Evolutionary conservation across 2,329 filamentous ascomycete genomes (phyloP).

Genomic region (Fusarium musae): DNA sequence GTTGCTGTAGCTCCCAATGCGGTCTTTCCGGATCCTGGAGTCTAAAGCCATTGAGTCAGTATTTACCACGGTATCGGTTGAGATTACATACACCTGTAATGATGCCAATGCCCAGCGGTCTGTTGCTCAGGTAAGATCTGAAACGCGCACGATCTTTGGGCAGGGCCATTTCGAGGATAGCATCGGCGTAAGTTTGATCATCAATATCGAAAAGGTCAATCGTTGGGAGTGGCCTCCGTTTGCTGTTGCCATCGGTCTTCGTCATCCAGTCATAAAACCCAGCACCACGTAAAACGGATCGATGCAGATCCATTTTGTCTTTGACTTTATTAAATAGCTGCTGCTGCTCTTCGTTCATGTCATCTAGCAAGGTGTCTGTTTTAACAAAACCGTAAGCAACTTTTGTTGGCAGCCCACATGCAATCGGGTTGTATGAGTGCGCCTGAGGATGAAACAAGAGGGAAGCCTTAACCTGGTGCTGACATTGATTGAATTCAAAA

Average conservation of each 20-base stretch:
- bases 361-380: fast-evolving
- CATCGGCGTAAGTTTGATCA: not conserved
- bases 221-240: not conserved
- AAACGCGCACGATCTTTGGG: constrained; percentile 15
- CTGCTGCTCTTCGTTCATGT: not conserved
- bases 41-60: not conserved
- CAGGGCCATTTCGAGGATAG: constrained; percentile 1
- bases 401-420: too few species aligned
- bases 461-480: too few species aligned
- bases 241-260: not conserved
- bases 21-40: constrained; percentile 32
- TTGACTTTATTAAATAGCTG: not conserved
- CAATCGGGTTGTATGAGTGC: not conserved
- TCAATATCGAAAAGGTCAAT: constrained; percentile 5
- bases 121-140: constrained; percentile 12
- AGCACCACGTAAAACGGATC: constrained; percentile 15
- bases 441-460: too few species aligned
- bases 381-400: fast-evolving
- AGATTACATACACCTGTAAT: constrained; percentile 26
- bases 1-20: not conserved
- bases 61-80: not conserved
- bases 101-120: constrained; percentile 14
- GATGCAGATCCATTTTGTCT: constrained; percentile 15
- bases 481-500: too few species aligned
- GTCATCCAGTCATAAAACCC: constrained; percentile 16